Conservation (phyloP, 208 protist species). For the Trypanosoma lewisi region DNA sequence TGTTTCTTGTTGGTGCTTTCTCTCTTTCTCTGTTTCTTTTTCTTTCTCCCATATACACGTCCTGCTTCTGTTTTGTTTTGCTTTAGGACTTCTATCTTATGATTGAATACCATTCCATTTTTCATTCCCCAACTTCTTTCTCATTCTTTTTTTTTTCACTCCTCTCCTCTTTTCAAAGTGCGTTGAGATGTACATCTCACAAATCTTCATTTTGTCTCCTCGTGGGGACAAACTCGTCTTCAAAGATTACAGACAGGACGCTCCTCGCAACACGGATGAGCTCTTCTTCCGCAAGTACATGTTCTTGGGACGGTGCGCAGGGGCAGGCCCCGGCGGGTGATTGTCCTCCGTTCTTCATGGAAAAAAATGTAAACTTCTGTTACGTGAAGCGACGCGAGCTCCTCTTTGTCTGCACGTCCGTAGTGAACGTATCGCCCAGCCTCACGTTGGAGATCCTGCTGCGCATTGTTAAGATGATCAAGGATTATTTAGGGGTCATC, state of each 20-base stretch:
- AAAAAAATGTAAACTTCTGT: slow-evolving; percentile 83
- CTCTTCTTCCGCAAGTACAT: slow-evolving; percentile 88
- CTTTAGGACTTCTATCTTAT: too few species aligned
- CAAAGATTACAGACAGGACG: slow-evolving; percentile 82
- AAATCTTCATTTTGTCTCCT: slow-evolving; percentile 84
- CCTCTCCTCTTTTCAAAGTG: slow-evolving; percentile 1
- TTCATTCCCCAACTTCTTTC: not conserved
- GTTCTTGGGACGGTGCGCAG: slow-evolving; percentile 42
- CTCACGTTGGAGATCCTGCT: slow-evolving; percentile 73
- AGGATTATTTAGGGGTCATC: slow-evolving; percentile 86
- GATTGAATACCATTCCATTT: too few species aligned
- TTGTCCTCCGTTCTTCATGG: slow-evolving; percentile 52
- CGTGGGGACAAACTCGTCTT: slow-evolving; percentile 82
- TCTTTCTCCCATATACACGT: not conserved
- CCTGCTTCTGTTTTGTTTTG: not conserved
- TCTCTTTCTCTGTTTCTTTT: slow-evolving; percentile 2
- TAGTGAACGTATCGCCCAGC: slow-evolving; percentile 68
- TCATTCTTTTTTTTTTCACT: slow-evolving; percentile 7
- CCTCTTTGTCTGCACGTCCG: slow-evolving; percentile 83
- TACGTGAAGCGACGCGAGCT: slow-evolving; percentile 67
- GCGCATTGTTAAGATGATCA: slow-evolving; percentile 67
- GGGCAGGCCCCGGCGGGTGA: slow-evolving; percentile 47
- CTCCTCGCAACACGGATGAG: slow-evolving; percentile 52
- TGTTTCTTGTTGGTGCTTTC: not conserved
- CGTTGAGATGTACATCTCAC: slow-evolving; percentile 64